Base-by-base conservation (phyloP, 2,329 filamentous ascomycete genomes). In the Fusarium falciforme region DNA sequence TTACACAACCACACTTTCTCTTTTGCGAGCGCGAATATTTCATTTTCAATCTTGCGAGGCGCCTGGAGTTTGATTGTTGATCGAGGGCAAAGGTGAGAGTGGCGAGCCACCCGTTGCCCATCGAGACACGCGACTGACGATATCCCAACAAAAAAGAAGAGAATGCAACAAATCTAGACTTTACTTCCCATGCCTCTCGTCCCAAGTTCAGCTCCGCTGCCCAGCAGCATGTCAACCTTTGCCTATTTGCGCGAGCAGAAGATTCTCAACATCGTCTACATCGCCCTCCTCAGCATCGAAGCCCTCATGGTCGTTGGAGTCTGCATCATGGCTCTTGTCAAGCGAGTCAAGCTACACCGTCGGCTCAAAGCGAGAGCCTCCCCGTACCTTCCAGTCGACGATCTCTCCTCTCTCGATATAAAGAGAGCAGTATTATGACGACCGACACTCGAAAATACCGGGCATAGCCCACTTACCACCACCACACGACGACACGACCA, bases 201-300 rank as follows among this genome's bases (percentile, higher is more conserved):
- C 62, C 73, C 73, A 47, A 73, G 63, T 59, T 65, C 72, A 52
- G 61, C 70, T 10, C 40, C 72, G 35, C 72, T 75, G 66, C 66
- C 70, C 17, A 57, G 64, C 73, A 73, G 70, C 42, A 75, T 75
- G 73, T 61, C 61, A 14, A 71, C 73, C 7, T 64, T 77, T 66
- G 68, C 76, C 47, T 71, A 79, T 78, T 70, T 73, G 77, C 74
- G 66, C 65, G 70, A 77, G 78, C 58, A 80, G 73, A 69, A 78
- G 60, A 80, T 87, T 36, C 79, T 87, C 55, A 87, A 88, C 80
- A 80, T 81, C 36, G 75, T 87, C 57, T 87, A 86, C 84, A 81
- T 87, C 57, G 83, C 84, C 44, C 82, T 88, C n/a, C 77, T 87
- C 44, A 82, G 82, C 20, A 74, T 87, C 38, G 85, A 88, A 71